phyloP scores from a whole-genome alignment of 2,329 filamentous ascomycete species.

The Colletotrichum ledebouriae region DNA sequence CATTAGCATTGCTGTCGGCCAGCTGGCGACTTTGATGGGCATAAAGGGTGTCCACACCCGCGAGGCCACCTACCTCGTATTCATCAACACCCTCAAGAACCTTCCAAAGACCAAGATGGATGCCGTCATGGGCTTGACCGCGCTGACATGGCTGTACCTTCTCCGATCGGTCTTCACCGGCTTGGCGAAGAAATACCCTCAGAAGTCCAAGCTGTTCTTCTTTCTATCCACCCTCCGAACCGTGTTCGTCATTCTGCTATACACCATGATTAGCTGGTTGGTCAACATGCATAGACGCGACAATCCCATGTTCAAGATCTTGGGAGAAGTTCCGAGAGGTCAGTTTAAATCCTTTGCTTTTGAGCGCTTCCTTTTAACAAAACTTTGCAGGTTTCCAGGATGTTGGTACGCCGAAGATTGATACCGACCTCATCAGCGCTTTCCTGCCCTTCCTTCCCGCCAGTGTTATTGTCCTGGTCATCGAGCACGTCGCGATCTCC shows the following conservation, averaged over 20 bases:
- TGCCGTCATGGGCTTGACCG: conserved; percentile 89
- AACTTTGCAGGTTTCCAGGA: conserved; percentile 76
- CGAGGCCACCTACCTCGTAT: conserved; percentile 82
- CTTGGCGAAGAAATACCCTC: conserved; percentile 77
- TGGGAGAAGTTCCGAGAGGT: conserved; percentile 84
- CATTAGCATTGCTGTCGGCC: conserved; percentile 87
- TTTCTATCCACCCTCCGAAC: conserved; percentile 93
- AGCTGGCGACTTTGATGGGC: conserved; percentile 86
- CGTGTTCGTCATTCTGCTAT: conserved; percentile 90
- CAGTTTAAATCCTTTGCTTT: conserved; percentile 43
- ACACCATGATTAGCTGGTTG: conserved; percentile 90
- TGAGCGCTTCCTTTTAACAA: conserved; percentile 7
- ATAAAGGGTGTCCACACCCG: conserved; percentile 81
- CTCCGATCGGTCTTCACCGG: conserved; percentile 77
- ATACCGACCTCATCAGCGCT: conserved; percentile 73
- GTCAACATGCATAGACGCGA: conserved; percentile 78
- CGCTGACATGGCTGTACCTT: conserved; percentile 81
- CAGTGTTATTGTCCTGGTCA: conserved; percentile 91
- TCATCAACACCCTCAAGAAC: conserved; percentile 85
- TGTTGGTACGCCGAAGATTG: conserved; percentile 79
- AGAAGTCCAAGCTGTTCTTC: conserved; percentile 82
- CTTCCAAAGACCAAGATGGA: conserved; percentile 78
- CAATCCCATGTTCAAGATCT: conserved; percentile 78
- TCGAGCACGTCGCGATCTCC: conserved; percentile 96
- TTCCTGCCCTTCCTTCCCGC: conserved; percentile 83